Evolutionary conservation across 2,329 filamentous ascomycete genomes (phyloP).

Genomic region (Xylaria sp.): DNA sequence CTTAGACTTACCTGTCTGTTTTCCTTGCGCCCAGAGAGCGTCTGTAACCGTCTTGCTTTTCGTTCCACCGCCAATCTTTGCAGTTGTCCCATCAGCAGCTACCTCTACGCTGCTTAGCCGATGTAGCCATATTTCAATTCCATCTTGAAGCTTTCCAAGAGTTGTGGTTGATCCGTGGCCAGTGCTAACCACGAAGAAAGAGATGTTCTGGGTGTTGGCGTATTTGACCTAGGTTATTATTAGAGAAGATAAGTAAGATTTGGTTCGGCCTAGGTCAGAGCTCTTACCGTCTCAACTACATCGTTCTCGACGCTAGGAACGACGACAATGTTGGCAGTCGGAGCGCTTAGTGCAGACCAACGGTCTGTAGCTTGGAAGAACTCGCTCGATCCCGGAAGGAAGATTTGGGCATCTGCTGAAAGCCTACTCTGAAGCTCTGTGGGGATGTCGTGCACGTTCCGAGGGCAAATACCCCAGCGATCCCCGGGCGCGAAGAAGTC

Average conservation of each 20-base stretch:
- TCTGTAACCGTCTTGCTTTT: slow-evolving; percentile 45
- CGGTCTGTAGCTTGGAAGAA: slow-evolving; percentile 48
- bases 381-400: slow-evolving; percentile 47
- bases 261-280: neutral
- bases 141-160: slow-evolving; percentile 45
- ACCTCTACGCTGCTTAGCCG: slow-evolving; percentile 45
- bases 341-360: slow-evolving; percentile 53
- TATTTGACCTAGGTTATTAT: slow-evolving; percentile 42
- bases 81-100: slow-evolving; percentile 43
- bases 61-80: slow-evolving; percentile 47
- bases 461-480: neutral
- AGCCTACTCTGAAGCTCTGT: slow-evolving; percentile 31
- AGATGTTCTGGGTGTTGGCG: slow-evolving; percentile 45
- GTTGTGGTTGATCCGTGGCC: slow-evolving; percentile 48
- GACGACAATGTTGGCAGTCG: slow-evolving; percentile 52
- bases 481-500: no score
- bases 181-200: slow-evolving; percentile 47
- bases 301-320: slow-evolving; percentile 55
- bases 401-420: slow-evolving; percentile 49
- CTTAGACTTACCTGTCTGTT: slow-evolving; percentile 45
- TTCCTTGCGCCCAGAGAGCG: slow-evolving; percentile 48
- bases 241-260: neutral
- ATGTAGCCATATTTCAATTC: slow-evolving; percentile 48
- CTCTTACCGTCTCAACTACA: slow-evolving; percentile 48
- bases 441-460: neutral